A percentile compares a stretch with the other conserved stretches of the same genome.
These are phyloP conservation scores for Rhynchospora breviuscula DNA, from an alignment of 176 grass and related monocot species.

Conservation along the genomic window DNA sequence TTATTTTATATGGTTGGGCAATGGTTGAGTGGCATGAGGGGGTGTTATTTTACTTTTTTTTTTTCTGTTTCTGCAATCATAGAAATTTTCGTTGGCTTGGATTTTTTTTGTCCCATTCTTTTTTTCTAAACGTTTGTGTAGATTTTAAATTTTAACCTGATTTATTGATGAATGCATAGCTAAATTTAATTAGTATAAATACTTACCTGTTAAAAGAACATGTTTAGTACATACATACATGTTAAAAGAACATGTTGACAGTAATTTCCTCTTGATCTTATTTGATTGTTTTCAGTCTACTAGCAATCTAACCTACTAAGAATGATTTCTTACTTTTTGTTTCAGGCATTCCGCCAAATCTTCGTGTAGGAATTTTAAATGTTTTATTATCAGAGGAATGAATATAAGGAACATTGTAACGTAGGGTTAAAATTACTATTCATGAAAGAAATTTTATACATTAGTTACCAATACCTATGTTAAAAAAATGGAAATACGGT, in stretches of 20 bases:
- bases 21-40: background rate
- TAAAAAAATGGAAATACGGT: too few relatives aligned
- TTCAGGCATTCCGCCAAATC: background rate
- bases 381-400: too few relatives aligned
- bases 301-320: background rate
- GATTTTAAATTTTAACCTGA: conserved; percentile 18
- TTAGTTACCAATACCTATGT: too few relatives aligned
- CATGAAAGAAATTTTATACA: too few relatives aligned
- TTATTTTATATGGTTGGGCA: conserved; percentile 2
- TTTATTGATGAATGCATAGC: background rate
- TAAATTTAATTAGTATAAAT: background rate
- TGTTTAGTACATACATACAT: too few relatives aligned
- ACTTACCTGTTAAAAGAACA: too few relatives aligned
- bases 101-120: background rate
- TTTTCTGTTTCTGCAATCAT: conserved; percentile 6
- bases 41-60: background rate
- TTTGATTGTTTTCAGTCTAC: background rate
- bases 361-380: too few relatives aligned
- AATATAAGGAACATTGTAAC: too few relatives aligned
- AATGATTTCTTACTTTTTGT: background rate
- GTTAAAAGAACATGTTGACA: background rate
- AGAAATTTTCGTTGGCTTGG: conserved; percentile 8
- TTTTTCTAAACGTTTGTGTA: conserved; percentile 3
- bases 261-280: background rate
- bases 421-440: too few relatives aligned